These are phyloP conservation scores for Thinopyrum elongatum DNA, from an alignment of 176 grass and related monocot genomes.

Conservation along the genomic window DNA sequence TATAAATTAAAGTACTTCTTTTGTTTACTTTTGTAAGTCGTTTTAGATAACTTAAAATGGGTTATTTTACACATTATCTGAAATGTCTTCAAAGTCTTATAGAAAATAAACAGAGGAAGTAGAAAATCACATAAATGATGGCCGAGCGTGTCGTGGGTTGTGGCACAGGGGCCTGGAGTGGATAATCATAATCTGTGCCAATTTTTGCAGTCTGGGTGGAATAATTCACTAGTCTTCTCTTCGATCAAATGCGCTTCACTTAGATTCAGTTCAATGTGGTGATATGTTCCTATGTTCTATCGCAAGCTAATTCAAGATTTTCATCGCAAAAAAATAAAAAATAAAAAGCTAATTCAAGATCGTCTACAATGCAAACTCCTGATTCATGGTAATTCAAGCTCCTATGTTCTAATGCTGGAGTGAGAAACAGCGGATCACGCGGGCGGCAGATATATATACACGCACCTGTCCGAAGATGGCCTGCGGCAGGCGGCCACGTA, in stretches of 20 bases:
- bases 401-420: not conserved
- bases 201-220: not conserved
- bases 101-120: no score
- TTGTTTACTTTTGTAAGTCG: no score
- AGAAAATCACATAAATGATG: not conserved
- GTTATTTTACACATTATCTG: no score
- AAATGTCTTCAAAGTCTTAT: no score
- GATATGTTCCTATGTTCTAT: not conserved
- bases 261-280: not conserved
- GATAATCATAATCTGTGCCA: no score
- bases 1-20: no score
- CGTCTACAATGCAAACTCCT: not conserved
- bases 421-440: not conserved
- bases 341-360: not conserved
- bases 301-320: no score
- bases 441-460: not conserved
- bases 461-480: conserved; percentile 84
- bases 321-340: no score
- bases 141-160: no score
- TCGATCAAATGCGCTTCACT: not conserved
- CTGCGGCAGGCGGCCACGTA: conserved; percentile 60
- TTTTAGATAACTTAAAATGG: no score
- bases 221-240: not conserved
- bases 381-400: not conserved
- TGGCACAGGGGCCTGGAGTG: no score